Evolutionary conservation across 2,329 filamentous ascomycete species (phyloP).

Genomic region (Trichoderma pleuroti): DNA sequence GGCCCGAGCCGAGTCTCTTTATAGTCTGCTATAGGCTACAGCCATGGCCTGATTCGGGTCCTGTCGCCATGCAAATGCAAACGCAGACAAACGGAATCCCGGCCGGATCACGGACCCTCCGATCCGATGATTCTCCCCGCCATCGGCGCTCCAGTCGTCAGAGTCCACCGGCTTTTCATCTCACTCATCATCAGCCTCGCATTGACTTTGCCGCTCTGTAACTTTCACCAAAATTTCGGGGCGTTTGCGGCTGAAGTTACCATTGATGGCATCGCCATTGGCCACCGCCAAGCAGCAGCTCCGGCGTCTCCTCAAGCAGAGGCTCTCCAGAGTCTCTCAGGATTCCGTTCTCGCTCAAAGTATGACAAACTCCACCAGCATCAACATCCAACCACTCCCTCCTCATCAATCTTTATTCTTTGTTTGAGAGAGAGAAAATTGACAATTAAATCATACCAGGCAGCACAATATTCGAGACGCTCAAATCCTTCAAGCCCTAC

Average conservation of each 20-base stretch:
- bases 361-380: conserved; percentile 40
- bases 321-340: conserved; percentile 58
- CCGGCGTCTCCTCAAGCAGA: conserved; percentile 64
- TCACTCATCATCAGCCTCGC: background rate
- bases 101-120: conserved; percentile 11
- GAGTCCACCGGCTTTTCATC: background rate
- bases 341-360: conserved; percentile 67
- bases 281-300: conserved; percentile 72
- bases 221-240: background rate
- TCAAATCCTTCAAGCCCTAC: conserved; percentile 71
- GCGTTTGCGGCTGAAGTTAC: too few relatives aligned
- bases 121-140: conserved; percentile 8
- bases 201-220: background rate
- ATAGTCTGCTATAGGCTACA: background rate
- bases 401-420: too few relatives aligned
- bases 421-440: too few relatives aligned
- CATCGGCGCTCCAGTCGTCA: background rate
- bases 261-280: conserved; percentile 55
- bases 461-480: conserved; percentile 56
- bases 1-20: background rate
- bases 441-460: conserved; percentile 45
- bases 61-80: background rate
- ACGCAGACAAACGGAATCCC: background rate
- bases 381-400: background rate
- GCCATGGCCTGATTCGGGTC: background rate